phyloP scores from a whole-genome alignment of 495 filamentous ascomycete species.

The Hapsidospora chrysogenum region DNA sequence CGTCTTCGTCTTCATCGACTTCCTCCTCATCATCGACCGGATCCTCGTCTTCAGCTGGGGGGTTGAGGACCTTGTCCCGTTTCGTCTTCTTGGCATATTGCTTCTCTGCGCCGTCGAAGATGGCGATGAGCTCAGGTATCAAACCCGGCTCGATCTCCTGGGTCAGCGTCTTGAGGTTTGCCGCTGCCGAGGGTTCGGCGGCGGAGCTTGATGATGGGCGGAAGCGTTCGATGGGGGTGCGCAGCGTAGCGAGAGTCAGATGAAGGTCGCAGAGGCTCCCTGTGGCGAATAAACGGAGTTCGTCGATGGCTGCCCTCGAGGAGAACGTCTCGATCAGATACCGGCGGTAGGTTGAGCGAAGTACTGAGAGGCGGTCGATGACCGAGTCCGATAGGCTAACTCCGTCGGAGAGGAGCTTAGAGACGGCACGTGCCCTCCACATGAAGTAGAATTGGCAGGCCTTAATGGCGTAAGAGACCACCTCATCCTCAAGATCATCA shows the following conservation, averaged over 20 bases:
- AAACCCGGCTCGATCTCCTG: constrained; percentile 42
- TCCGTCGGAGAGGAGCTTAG: constrained; percentile 18
- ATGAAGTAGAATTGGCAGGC: constrained; percentile 77
- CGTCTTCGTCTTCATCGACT: constrained; percentile 41
- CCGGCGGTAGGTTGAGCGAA: constrained; percentile 37
- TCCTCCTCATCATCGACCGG: constrained; percentile 40
- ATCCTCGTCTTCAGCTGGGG: constrained; percentile 49
- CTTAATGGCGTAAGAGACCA: constrained; percentile 55
- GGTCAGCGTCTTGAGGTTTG: constrained; percentile 39
- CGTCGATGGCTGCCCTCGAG: constrained; percentile 46
- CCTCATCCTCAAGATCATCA: constrained; percentile 55
- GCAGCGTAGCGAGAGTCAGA: constrained; percentile 61
- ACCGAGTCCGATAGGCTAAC: constrained; percentile 28
- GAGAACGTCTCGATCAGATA: constrained; percentile 52
- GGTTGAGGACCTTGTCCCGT: constrained; percentile 38
- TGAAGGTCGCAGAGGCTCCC: constrained; percentile 64
- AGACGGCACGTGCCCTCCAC: constrained; percentile 60
- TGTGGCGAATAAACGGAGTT: constrained; percentile 58
- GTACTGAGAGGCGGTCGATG: constrained; percentile 38
- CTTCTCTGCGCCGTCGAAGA: constrained; percentile 61
- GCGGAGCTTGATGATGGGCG: background rate
- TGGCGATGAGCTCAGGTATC: constrained; percentile 45
- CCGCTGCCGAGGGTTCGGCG: constrained; percentile 8
- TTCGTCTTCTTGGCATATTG: constrained; percentile 52
- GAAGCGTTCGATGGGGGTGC: constrained; percentile 18